Percentiles rank a stretch among this genome's conserved stretches.
These are phyloP conservation scores for Coniferiporia weirii DNA, from an alignment of 1,284 basidiomycete species.

Conservation along the genomic window DNA sequence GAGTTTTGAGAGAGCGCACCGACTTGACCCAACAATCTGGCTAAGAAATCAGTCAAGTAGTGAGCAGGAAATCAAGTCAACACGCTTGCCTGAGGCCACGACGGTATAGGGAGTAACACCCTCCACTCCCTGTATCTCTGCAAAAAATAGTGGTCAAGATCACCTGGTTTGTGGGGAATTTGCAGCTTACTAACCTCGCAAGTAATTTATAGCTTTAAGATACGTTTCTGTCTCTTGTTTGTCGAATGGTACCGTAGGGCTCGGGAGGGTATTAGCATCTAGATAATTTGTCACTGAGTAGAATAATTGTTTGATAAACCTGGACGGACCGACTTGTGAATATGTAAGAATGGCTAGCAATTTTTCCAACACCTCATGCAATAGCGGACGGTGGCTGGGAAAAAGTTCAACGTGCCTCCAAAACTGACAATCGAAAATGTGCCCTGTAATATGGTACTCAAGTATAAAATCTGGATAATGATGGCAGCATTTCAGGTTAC, in stretches of 20 bases:
- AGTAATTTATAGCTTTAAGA: constrained; percentile 28
- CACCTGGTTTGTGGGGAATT: constrained; percentile 12
- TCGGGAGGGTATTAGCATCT: constrained; percentile 38
- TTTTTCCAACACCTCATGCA: constrained; percentile 36
- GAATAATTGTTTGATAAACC: background rate
- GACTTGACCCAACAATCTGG: constrained; percentile 42
- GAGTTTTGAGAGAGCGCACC: constrained; percentile 27
- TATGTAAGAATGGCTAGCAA: constrained; percentile 44
- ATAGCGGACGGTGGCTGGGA: constrained; percentile 37
- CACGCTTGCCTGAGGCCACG: constrained; percentile 29
- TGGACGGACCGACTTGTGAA: constrained; percentile 39
- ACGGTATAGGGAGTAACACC: background rate
- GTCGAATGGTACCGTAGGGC: constrained; percentile 38
- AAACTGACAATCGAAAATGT: constrained; percentile 4
- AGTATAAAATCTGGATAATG: constrained; percentile 20
- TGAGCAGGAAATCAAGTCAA: background rate
- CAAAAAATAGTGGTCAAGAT: constrained; percentile 18
- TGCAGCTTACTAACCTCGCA: constrained; percentile 30
- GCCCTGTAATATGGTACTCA: constrained; percentile 27
- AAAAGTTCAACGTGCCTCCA: constrained; percentile 49
- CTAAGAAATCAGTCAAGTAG: constrained; percentile 24
- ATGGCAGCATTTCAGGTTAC: background rate
- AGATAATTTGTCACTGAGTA: background rate
- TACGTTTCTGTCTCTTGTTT: constrained; percentile 28
- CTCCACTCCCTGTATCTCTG: background rate